Conservation (phyloP, 371 early-diverging fungal genomes). For the Dichotomocladium elegans region DNA sequence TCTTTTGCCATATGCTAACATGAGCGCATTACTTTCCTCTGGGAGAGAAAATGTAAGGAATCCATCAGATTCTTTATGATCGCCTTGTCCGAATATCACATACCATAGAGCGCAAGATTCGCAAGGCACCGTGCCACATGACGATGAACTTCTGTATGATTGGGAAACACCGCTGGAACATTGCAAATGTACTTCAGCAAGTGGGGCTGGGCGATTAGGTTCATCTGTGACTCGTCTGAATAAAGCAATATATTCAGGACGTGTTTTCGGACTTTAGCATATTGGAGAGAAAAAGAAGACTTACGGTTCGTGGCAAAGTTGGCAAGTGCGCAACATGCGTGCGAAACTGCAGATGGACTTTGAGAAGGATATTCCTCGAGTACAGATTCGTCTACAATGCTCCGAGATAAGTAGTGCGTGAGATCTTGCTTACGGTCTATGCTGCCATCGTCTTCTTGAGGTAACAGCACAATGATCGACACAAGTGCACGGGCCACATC, state of each 20-base stretch:
- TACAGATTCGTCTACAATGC: neutral
- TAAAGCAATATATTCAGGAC: neutral
- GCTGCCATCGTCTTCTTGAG: conserved; percentile 5
- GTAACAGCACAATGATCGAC: conserved; percentile 27
- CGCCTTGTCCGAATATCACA: conserved; percentile 10
- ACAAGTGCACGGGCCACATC: conserved; percentile 46
- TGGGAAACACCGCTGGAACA: conserved; percentile 24
- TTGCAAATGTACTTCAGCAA: conserved; percentile 41
- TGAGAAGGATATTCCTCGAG: neutral
- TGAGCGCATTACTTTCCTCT: conserved; percentile 24
- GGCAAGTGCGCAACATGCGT: conserved; percentile 59
- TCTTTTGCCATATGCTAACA: conserved; percentile 11
- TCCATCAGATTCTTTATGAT: neutral
- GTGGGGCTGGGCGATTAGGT: conserved; percentile 46
- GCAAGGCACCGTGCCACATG: conserved; percentile 59
- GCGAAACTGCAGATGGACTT: conserved; percentile 43
- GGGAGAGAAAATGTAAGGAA: conserved; percentile 1
- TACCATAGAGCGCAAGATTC: conserved; percentile 56
- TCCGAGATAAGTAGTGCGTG: conserved; percentile 3
- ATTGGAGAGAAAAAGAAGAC: neutral
- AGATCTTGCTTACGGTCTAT: conserved; percentile 12
- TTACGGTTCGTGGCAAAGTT: conserved; percentile 59
- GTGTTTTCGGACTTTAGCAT: neutral
- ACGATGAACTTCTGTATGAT: conserved; percentile 39
- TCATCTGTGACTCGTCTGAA: conserved; percentile 51